phyloP scores from a whole-genome alignment of 805 yeast species.

The Sugiyamaella chiloensis region DNA sequence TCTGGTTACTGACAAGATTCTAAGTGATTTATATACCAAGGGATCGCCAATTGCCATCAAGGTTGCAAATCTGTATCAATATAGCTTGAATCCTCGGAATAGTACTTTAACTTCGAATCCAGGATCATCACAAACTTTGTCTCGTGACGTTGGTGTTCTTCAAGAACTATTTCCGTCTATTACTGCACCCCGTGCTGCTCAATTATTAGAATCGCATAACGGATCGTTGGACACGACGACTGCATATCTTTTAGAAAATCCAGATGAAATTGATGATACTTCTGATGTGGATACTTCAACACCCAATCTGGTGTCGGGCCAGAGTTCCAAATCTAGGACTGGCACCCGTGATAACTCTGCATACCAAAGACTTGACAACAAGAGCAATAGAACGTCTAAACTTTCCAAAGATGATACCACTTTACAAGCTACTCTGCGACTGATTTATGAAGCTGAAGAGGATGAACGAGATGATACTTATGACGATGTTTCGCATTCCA shows the following conservation, averaged over 20 bases:
- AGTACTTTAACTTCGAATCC: neutral
- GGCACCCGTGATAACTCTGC: neutral
- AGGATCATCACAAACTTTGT: neutral
- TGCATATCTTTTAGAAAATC: constrained; percentile 59
- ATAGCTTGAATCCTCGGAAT: constrained; percentile 1
- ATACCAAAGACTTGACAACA: constrained; percentile 10
- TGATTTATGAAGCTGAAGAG: constrained; percentile 71
- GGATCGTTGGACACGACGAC: constrained; percentile 57
- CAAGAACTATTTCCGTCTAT: constrained; percentile 69
- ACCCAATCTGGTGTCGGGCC: constrained; percentile 30
- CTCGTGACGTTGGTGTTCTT: constrained; percentile 39
- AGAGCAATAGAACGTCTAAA: constrained; percentile 31
- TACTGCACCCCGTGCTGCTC: constrained; percentile 44
- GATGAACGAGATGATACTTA: constrained; percentile 74
- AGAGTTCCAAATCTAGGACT: constrained; percentile 17
- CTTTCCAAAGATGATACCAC: constrained; percentile 23
- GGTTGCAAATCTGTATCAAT: constrained; percentile 8
- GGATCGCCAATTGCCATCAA: constrained; percentile 12
- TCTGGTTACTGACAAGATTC: constrained; percentile 17
- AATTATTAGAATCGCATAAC: constrained; percentile 46
- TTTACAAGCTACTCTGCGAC: constrained; percentile 32
- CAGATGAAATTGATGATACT: constrained; percentile 40
- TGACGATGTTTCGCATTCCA: constrained; percentile 34
- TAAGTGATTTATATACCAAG: constrained; percentile 11
- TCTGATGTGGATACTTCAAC: constrained; percentile 18